Percentiles rank a stretch among this genome's conserved stretches.
phyloP scores from a whole-genome alignment of 1,284 basidiomycete genomes.

The Cerioporus squamosus region DNA sequence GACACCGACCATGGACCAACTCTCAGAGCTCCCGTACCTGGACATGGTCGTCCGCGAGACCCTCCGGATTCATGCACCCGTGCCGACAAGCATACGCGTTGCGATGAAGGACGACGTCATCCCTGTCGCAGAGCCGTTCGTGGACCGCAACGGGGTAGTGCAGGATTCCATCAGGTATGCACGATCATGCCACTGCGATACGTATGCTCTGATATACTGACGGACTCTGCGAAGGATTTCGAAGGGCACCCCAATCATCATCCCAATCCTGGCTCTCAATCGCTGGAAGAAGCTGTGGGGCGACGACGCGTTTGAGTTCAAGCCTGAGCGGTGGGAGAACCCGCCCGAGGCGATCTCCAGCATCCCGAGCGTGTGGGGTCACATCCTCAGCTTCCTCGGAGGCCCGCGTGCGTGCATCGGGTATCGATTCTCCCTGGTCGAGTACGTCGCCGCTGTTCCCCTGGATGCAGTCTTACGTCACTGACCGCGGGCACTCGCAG shows the following conservation, averaged over 20 bases:
- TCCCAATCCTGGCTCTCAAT: constrained; percentile 56
- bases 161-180: constrained; percentile 33
- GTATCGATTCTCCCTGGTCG: constrained; percentile 71
- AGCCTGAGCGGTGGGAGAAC: constrained; percentile 64
- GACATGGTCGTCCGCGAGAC: constrained; percentile 73
- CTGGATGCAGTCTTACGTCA: constrained; percentile 34
- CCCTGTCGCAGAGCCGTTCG: constrained; percentile 36
- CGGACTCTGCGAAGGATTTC: constrained; percentile 32
- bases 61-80: constrained; percentile 68
- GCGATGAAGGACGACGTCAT: constrained; percentile 53
- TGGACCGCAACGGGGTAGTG: constrained; percentile 34
- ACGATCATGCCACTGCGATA: not conserved
- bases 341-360: constrained; percentile 45
- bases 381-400: constrained; percentile 64
- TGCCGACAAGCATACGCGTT: constrained; percentile 57
- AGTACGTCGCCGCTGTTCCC: constrained; percentile 42
- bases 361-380: constrained; percentile 60
- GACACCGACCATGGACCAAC: constrained; percentile 56
- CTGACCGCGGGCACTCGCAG: constrained; percentile 57
- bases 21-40: constrained; percentile 62
- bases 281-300: constrained; percentile 55
- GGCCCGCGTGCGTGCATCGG: constrained; percentile 69
- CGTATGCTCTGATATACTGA: not conserved
- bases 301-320: constrained; percentile 55
- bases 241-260: constrained; percentile 49